Conservation (phyloP, 164 flowering plant species). For the Cinnamomum micranthum region DNA sequence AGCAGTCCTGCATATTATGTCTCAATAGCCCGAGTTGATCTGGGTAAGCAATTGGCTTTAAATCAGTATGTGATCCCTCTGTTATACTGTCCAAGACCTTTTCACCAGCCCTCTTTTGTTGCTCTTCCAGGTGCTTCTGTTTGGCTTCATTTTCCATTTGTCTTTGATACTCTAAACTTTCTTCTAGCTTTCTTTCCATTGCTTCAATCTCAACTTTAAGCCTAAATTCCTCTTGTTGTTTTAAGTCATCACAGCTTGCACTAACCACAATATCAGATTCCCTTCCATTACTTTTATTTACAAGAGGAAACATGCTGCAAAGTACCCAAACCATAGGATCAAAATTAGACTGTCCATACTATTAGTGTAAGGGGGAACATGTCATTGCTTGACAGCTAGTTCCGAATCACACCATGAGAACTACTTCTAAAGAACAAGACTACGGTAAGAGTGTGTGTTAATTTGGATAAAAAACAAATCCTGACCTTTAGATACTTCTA, state of each 20-base stretch:
- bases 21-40: constrained; percentile 17
- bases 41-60: constrained; percentile 13
- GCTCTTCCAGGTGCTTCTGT: constrained; percentile 83
- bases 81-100: constrained; percentile 25
- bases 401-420: no score
- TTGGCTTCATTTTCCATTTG: constrained; percentile 90
- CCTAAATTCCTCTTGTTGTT: constrained; percentile 60
- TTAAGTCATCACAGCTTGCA: constrained; percentile 34
- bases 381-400: background rate
- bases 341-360: background rate
- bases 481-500: no score
- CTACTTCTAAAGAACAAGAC: no score
- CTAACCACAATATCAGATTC: constrained; percentile 31
- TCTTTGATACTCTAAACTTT: constrained; percentile 90
- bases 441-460: no score
- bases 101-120: constrained; percentile 41
- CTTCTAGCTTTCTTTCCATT: constrained; percentile 91
- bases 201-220: constrained; percentile 82
- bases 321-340: constrained; percentile 9
- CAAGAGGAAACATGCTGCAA: constrained; percentile 39
- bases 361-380: background rate
- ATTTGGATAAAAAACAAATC: no score
- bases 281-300: constrained; percentile 36
- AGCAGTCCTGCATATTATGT: constrained; percentile 19
- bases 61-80: constrained; percentile 14